Conservation (phyloP, 352 stramenopile genomes). For the Pythium coloratum region DNA sequence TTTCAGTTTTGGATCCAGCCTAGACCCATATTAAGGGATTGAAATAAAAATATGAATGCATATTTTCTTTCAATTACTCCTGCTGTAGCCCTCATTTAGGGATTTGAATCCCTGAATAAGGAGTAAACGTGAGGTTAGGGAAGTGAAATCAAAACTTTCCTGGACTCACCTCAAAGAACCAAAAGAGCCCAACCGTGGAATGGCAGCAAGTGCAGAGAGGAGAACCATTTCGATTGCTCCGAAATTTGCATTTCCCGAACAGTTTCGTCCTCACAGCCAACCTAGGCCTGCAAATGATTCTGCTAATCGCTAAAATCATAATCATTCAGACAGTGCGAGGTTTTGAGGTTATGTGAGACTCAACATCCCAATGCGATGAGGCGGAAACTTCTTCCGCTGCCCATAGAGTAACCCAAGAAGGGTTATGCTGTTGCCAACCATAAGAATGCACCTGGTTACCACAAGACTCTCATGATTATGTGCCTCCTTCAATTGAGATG, state of each 20-base stretch:
- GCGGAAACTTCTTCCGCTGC: too few species aligned
- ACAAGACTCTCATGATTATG: too few species aligned
- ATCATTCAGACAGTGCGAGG: neutral
- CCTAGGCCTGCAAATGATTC: neutral
- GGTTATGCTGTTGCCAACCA: too few species aligned
- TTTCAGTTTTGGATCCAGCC: neutral
- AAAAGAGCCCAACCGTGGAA: too few species aligned
- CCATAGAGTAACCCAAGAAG: too few species aligned
- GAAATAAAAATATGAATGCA: neutral
- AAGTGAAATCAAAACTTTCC: neutral
- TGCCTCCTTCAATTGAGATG: too few species aligned
- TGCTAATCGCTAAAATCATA: neutral
- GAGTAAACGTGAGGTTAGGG: neutral
- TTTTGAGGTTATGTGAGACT: neutral
- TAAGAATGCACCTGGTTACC: too few species aligned
- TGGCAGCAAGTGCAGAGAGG: too few species aligned
- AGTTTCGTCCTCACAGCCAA: neutral
- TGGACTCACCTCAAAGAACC: neutral
- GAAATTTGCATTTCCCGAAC: neutral
- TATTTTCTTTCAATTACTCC: neutral
- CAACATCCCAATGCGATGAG: too few species aligned
- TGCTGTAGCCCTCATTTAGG: neutral
- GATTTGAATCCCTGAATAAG: neutral
- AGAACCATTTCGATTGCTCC: neutral
- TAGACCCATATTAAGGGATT: slow-evolving; percentile 1